Conservation (phyloP, 345 rosid species). For the Arabis alpina region DNA sequence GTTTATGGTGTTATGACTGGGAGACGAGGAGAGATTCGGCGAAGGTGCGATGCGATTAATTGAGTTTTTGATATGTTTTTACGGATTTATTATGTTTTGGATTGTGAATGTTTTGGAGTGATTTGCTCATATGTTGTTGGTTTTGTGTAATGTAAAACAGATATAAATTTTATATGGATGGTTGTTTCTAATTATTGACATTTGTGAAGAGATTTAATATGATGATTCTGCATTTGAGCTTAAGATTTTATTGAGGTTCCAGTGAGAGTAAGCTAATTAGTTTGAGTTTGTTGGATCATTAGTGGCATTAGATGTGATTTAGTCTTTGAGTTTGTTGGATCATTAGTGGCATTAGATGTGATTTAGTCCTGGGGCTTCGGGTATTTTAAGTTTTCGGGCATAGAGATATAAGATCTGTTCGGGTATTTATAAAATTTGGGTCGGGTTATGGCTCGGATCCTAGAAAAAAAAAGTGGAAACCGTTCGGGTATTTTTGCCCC, state of each 20-base stretch:
- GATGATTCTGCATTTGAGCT: neutral
- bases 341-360: neutral
- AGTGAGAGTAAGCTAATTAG: conserved; percentile 8
- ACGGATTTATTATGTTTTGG: conserved; percentile 14
- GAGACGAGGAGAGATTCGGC: conserved; percentile 86
- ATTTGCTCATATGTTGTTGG: conserved; percentile 16
- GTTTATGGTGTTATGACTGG: conserved; percentile 75
- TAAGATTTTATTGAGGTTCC: neutral
- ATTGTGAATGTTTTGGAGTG: neutral
- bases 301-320: neutral
- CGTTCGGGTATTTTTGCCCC: too few relatives aligned
- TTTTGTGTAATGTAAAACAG: conserved; percentile 33
- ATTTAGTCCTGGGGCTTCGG: too few relatives aligned
- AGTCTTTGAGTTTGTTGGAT: conserved; percentile 29
- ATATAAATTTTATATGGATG: conserved; percentile 6
- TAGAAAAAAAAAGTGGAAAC: too few relatives aligned
- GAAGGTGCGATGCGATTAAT: conserved; percentile 84
- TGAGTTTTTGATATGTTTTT: conserved; percentile 36
- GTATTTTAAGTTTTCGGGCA: too few relatives aligned
- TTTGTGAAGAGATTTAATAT: conserved; percentile 1
- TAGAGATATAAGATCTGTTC: too few relatives aligned
- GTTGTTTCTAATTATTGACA: neutral
- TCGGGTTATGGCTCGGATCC: too few relatives aligned
- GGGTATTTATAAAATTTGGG: too few relatives aligned
- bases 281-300: conserved; percentile 31